phyloP scores from a whole-genome alignment of 139 green algal genomes.

The Micractinium conductrix region DNA sequence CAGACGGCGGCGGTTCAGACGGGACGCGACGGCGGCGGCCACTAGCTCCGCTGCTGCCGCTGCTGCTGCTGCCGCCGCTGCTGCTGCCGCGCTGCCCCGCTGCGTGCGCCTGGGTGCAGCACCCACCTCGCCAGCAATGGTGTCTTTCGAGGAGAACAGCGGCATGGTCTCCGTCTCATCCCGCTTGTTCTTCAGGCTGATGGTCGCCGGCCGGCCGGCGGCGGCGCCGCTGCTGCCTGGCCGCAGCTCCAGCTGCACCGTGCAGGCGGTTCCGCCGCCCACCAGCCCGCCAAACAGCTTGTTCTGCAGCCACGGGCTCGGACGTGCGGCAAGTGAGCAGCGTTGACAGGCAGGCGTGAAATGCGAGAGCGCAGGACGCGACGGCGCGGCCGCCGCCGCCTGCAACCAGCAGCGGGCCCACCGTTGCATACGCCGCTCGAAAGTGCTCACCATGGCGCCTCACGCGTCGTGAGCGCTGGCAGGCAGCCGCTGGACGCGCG shows the following conservation, averaged over 20 bases:
- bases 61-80: background rate
- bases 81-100: background rate
- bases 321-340: background rate
- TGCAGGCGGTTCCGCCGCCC: constrained; percentile 33
- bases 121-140: constrained; percentile 74
- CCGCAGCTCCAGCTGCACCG: constrained; percentile 64
- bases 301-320: constrained; percentile 3
- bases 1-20: too few relatives aligned
- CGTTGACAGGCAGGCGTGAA: background rate
- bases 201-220: constrained; percentile 32
- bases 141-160: constrained; percentile 80
- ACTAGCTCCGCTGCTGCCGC: too few relatives aligned
- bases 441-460: background rate
- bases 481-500: too few relatives aligned
- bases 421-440: background rate
- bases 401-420: background rate
- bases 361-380: background rate
- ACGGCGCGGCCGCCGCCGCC: background rate
- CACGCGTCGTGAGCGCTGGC: too few relatives aligned
- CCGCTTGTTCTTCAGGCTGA: constrained; percentile 44
- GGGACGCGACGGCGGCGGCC: too few relatives aligned
- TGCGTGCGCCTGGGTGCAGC: background rate
- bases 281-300: constrained; percentile 53
- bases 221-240: constrained; percentile 1
- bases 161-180: constrained; percentile 74